Evolutionary conservation across 306 rosid genomes (phyloP).

Genomic region (Vigna unguiculata): DNA sequence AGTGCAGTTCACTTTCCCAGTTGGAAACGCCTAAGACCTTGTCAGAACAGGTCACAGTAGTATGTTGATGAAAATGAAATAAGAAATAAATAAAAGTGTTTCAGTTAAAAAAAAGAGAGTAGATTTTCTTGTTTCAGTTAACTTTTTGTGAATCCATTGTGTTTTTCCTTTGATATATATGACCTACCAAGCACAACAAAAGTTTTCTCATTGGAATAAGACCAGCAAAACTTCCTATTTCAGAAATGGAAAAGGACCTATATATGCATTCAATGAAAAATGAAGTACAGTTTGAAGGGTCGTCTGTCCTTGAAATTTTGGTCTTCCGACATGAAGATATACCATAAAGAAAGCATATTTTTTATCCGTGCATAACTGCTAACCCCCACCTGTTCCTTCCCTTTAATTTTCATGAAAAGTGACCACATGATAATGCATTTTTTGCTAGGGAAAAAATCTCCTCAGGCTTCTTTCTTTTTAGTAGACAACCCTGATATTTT

Average conservation of each 20-base stretch:
- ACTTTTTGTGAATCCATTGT: no score
- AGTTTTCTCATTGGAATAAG: no score
- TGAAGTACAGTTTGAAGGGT: neutral
- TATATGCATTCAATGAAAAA: neutral
- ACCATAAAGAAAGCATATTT: neutral
- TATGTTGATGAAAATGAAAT: no score
- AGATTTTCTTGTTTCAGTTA: no score
- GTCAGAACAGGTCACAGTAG: neutral
- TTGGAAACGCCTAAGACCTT: neutral
- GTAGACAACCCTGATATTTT: neutral
- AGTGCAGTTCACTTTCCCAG: neutral
- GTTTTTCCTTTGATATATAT: no score
- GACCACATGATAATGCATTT: neutral
- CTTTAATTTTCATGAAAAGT: neutral
- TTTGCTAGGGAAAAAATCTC: neutral
- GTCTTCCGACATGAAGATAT: constrained; percentile 22
- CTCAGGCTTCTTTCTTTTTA: neutral
- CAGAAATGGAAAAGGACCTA: neutral
- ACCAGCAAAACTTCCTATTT: neutral
- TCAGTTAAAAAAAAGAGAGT: no score
- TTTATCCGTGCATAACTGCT: neutral
- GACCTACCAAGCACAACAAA: no score
- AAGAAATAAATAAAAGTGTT: no score
- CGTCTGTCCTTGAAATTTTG: neutral
- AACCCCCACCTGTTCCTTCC: neutral